phyloP scores from a whole-genome alignment of 352 stramenopile species.

The Pythium brachiatum region DNA sequence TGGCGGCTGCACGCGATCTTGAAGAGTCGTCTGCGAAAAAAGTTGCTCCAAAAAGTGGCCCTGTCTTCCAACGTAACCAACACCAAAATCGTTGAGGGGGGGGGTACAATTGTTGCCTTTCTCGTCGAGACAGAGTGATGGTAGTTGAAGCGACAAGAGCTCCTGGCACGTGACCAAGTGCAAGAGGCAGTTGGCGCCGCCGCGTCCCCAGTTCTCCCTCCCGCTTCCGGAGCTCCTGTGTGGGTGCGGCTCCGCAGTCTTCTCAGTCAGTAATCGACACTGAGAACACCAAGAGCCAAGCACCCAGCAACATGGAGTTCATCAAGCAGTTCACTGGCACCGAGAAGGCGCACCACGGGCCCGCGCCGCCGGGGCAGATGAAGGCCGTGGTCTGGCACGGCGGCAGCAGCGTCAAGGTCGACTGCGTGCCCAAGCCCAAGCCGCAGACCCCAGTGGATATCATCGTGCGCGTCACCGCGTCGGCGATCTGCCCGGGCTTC shows the following conservation, averaged over 20 bases:
- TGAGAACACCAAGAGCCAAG: not conserved
- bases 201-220: not conserved
- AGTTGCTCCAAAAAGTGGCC: slow-evolving; percentile 3
- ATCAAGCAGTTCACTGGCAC: slow-evolving; percentile 32
- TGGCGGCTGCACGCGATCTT: not conserved
- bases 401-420: slow-evolving; percentile 46
- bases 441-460: slow-evolving; percentile 50
- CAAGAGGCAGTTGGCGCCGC: not conserved
- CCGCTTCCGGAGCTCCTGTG: not conserved
- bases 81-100: not conserved
- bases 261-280: slow-evolving; percentile 7
- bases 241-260: not conserved
- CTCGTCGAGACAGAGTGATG: not conserved
- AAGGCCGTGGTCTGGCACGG: slow-evolving; percentile 58
- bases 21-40: slow-evolving; percentile 5
- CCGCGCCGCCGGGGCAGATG: slow-evolving; percentile 35
- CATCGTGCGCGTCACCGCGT: slow-evolving; percentile 64
- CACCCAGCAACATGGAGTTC: slow-evolving; percentile 27
- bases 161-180: not conserved
- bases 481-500: slow-evolving; percentile 58
- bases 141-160: slow-evolving; percentile 2
- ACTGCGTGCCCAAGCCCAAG: slow-evolving; percentile 55
- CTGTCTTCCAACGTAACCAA: not conserved
- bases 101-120: not conserved
- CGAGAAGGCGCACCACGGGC: slow-evolving; percentile 18